Conservation (phyloP, 371 early-diverging fungal genomes). For the Mortierella sp. region DNA sequence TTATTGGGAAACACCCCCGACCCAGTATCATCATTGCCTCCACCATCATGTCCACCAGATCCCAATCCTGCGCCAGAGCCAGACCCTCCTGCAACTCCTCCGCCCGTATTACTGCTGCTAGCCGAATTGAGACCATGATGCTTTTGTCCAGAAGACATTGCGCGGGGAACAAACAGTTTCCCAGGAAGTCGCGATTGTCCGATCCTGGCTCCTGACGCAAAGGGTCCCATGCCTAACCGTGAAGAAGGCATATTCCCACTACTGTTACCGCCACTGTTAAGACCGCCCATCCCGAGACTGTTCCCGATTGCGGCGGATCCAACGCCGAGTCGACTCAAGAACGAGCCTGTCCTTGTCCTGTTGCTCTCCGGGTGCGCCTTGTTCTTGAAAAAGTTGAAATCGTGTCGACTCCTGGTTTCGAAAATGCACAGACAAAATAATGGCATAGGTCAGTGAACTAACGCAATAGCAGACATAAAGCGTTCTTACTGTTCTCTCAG, state of each 20-base stretch:
- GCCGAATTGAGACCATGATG: slow-evolving; percentile 13
- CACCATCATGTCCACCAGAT: background rate
- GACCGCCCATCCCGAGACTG: slow-evolving; percentile 2
- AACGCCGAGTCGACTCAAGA: slow-evolving; percentile 45
- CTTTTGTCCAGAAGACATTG: slow-evolving; percentile 12
- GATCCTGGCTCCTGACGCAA: slow-evolving; percentile 33
- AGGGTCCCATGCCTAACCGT: slow-evolving; percentile 51
- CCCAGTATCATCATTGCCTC: slow-evolving; percentile 10
- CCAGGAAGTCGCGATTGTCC: slow-evolving; percentile 26
- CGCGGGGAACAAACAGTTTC: slow-evolving; percentile 30
- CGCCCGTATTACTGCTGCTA: background rate
- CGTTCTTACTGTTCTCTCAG: background rate
- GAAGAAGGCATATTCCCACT: slow-evolving; percentile 16
- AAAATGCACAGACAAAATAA: background rate
- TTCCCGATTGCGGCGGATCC: slow-evolving; percentile 13
- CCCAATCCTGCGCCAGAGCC: slow-evolving; percentile 10
- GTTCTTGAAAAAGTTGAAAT: slow-evolving; percentile 58
- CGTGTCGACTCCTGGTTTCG: slow-evolving; percentile 44
- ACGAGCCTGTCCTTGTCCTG: slow-evolving; percentile 31
- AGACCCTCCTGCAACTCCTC: slow-evolving; percentile 9
- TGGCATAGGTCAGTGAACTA: background rate
- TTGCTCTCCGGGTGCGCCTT: slow-evolving; percentile 38
- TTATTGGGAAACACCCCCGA: slow-evolving; percentile 5
- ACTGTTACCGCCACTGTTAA: background rate
- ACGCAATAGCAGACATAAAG: background rate